A percentile compares a stretch with the other conserved stretches of the same genome.
Conservation (phyloP, 164 flowering plant genomes). For the Cinnamomum chago region DNA sequence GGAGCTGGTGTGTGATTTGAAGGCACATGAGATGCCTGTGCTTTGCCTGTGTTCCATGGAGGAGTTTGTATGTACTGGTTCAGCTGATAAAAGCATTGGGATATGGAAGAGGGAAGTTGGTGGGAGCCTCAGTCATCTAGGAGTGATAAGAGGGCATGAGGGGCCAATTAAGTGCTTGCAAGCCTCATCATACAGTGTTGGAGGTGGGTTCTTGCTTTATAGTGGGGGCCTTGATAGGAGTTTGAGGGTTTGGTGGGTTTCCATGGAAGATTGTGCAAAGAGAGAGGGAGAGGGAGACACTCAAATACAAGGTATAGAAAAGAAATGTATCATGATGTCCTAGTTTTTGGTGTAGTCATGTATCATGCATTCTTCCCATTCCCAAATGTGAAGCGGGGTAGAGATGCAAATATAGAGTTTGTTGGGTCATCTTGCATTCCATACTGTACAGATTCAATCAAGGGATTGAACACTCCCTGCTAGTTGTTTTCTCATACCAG, state of each 20-base stretch:
- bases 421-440: no score
- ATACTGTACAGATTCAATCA: no score
- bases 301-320: conserved; percentile 7
- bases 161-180: conserved; percentile 94
- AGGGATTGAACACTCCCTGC: no score
- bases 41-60: conserved; percentile 65
- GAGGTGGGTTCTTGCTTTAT: conserved; percentile 85
- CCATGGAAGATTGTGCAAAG: conserved; percentile 28
- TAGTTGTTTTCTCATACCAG: no score
- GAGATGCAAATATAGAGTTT: no score
- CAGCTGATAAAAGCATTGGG: conserved; percentile 80
- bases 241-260: conserved; percentile 94
- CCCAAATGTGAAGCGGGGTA: no score
- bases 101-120: conserved; percentile 65
- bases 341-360: background rate
- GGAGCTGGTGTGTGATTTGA: conserved; percentile 54
- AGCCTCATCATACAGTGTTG: conserved; percentile 54
- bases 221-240: conserved; percentile 93
- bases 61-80: conserved; percentile 75
- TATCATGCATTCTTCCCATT: no score
- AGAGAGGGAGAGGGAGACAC: conserved; percentile 9
- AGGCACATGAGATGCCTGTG: conserved; percentile 77
- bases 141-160: conserved; percentile 67
- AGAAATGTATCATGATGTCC: conserved; percentile 3
- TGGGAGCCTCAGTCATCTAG: conserved; percentile 42